Base-by-base conservation (phyloP, 371 early-diverging fungal genomes). In the Entomophthora muscae region DNA sequence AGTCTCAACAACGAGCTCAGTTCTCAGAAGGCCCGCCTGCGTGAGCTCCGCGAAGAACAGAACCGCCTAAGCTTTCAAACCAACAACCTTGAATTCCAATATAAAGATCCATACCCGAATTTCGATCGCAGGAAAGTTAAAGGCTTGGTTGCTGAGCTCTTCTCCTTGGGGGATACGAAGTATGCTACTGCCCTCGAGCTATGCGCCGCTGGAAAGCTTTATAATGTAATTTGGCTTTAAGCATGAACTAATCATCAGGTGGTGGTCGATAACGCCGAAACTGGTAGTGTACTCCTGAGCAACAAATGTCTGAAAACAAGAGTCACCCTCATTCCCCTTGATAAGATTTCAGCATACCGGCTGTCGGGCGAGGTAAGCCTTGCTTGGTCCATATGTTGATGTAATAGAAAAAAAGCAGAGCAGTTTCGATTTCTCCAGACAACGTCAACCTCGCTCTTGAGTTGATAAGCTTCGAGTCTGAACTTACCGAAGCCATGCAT, bases 241-340 rank as follows among this genome's bases (percentile, higher is more conserved):
- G 22, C n/a, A 3, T 3, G 21, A 28, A 27, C n/a, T 13, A 29
- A 60, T 29, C 56, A 3, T 17, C 65, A 86, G 86, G 83, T 97
- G 2, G 93, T 99, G 21, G 96, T 98, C 0, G 86, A 90, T 22
- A 82, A 89, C 69, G 98, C 99, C 66, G 77, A 78, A 2, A 81
- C 93, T 1, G 98, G 88, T 26, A 76, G 86, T 0, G 82, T 86
- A 67, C 71, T 99, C 26, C 73, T 98, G 24, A 83, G 93, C 57
- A 74, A 79, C 21, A 91, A 92, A 13, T 76, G 73, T 53, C 75
- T 97, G 3, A 78, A 82, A 54, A 85, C 83, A 54, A 83, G 94
- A n/a, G 88, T 92, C 32, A 96, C 94, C 2, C 78, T 98, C 30
- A 95, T 99, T 65, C 99, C 99, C 3, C 75, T 99, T 10, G 96